Conservation (phyloP, 345 rosid genomes). For the Brassica incana region DNA sequence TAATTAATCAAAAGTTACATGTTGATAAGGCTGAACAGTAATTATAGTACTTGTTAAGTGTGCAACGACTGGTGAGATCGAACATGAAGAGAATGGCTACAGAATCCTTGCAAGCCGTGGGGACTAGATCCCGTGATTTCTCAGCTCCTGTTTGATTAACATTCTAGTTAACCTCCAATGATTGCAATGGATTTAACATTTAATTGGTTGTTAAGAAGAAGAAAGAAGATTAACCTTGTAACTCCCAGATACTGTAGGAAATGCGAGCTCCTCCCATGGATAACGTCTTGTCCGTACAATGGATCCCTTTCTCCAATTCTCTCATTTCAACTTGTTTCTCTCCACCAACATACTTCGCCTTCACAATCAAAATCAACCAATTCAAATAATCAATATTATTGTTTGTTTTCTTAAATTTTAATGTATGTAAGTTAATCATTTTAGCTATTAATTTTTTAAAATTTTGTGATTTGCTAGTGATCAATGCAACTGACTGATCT, state of each 20-base stretch:
- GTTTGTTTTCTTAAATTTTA: not conserved
- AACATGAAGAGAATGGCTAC: slow-evolving; percentile 91
- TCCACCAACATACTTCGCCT: slow-evolving; percentile 83
- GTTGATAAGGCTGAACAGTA: not conserved
- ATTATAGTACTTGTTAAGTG: slow-evolving; percentile 58
- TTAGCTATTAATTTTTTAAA: not conserved
- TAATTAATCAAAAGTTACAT: not conserved
- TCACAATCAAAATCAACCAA: slow-evolving; percentile 1
- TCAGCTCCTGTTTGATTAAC: slow-evolving; percentile 49
- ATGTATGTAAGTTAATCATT: no score
- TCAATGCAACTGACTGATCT: no score
- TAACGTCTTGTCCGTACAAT: slow-evolving; percentile 67
- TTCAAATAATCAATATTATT: not conserved
- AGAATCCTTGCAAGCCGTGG: slow-evolving; percentile 76
- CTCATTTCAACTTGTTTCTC: slow-evolving; percentile 46
- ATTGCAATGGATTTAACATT: not conserved
- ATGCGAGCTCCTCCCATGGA: slow-evolving; percentile 70
- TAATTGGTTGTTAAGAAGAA: not conserved
- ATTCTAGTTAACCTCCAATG: not conserved
- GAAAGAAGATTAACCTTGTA: slow-evolving; percentile 40
- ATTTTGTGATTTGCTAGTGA: not conserved
- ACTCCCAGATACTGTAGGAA: slow-evolving; percentile 82
- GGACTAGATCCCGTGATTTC: slow-evolving; percentile 51
- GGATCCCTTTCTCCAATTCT: slow-evolving; percentile 51
- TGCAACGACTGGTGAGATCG: slow-evolving; percentile 85